A percentile compares a stretch with the other conserved stretches of the same genome.
phyloP scores from a whole-genome alignment of 2,329 filamentous ascomycete genomes.

The Beauveria medogensis region DNA sequence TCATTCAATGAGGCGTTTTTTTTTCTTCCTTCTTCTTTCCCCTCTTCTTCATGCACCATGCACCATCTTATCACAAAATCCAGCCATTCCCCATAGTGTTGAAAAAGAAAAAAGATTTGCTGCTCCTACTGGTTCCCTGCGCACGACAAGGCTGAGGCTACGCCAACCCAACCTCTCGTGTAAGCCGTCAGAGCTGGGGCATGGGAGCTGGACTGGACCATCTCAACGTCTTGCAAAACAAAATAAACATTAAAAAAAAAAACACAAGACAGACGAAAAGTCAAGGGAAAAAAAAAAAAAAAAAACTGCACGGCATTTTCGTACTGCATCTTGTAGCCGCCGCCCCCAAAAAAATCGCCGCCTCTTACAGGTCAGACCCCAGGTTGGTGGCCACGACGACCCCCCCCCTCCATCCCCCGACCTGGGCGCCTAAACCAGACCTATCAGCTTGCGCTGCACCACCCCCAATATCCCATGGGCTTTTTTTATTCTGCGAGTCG shows the following conservation, averaged over 20 bases:
- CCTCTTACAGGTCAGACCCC: background rate
- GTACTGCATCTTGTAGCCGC: background rate
- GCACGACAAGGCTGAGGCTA: background rate
- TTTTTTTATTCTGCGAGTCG: background rate
- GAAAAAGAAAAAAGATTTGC: too few relatives aligned
- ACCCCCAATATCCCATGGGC: background rate
- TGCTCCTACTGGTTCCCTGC: background rate
- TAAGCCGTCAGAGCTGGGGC: background rate
- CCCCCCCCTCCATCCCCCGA: background rate
- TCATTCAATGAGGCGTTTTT: background rate
- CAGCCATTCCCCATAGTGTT: too few relatives aligned
- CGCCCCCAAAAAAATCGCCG: background rate
- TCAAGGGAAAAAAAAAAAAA: background rate
- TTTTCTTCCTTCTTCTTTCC: background rate
- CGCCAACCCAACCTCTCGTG: background rate
- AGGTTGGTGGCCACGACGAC: background rate
- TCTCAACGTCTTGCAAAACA: too few relatives aligned
- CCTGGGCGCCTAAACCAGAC: conserved; percentile 9
- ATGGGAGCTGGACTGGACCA: too few relatives aligned
- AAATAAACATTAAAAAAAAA: too few relatives aligned
- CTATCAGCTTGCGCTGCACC: conserved; percentile 3
- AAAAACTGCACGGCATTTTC: background rate
- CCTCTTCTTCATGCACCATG: too few relatives aligned
- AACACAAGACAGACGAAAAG: too few relatives aligned
- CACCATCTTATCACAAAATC: too few relatives aligned